Evolutionary conservation across 1,139 yeast genomes (phyloP).

Genomic region (Entelexis paramagnoliae): DNA sequence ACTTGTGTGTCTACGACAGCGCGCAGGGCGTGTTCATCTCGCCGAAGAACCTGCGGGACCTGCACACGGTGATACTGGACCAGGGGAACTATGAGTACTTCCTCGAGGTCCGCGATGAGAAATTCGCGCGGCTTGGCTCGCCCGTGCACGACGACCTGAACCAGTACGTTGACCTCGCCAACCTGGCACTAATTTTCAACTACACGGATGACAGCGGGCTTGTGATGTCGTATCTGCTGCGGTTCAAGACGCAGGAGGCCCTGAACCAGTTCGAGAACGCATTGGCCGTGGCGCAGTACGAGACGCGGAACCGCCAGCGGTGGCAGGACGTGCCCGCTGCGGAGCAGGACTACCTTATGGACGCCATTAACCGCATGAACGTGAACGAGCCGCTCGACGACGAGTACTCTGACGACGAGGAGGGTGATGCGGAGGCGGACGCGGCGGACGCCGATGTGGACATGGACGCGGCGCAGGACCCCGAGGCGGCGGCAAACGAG

Average conservation of each 20-base stretch:
- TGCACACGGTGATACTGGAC: slow-evolving; percentile 38
- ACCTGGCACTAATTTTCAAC: slow-evolving; percentile 57
- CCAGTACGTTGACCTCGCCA: slow-evolving; percentile 55
- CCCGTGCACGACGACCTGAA: slow-evolving; percentile 43
- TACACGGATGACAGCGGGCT: slow-evolving; percentile 35
- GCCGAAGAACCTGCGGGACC: slow-evolving; percentile 31
- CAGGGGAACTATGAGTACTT: slow-evolving; percentile 45
- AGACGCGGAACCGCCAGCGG: slow-evolving; percentile 42
- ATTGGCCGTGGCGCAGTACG: slow-evolving; percentile 52
- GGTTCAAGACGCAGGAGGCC: slow-evolving; percentile 38
- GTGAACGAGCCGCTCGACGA: slow-evolving; percentile 25
- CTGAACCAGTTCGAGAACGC: slow-evolving; percentile 44
- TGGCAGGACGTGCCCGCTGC: slow-evolving; percentile 40
- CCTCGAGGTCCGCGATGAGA: slow-evolving; percentile 37
- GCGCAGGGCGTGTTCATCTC: slow-evolving; percentile 41
- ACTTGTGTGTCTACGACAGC: slow-evolving; percentile 50
- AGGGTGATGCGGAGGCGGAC: slow-evolving; percentile 11
- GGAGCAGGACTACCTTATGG: slow-evolving; percentile 44
- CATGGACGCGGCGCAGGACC: slow-evolving; percentile 23
- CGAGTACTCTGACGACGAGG: slow-evolving; percentile 23
- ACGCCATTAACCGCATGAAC: slow-evolving; percentile 36
- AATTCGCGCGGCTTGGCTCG: slow-evolving; percentile 36
- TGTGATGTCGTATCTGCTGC: slow-evolving; percentile 54
- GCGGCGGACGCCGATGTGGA: slow-evolving; percentile 22
- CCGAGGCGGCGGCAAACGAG: slow-evolving; percentile 1